These are phyloP conservation scores for Scorias spongiosa DNA, from an alignment of 2,329 filamentous ascomycete genomes.

Conservation along the genomic window DNA sequence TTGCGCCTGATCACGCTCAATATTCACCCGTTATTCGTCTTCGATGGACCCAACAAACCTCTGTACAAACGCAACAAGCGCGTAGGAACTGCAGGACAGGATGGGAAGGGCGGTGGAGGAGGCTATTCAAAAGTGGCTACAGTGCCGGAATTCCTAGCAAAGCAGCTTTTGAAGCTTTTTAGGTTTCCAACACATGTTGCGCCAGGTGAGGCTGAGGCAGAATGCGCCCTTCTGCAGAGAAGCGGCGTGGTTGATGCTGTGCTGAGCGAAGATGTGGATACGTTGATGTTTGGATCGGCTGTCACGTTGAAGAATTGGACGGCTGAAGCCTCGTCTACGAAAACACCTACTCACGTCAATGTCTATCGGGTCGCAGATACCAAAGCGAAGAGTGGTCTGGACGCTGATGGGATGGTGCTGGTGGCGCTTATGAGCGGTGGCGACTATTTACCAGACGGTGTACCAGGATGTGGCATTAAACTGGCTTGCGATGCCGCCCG, in stretches of 20 bases:
- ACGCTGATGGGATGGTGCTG: constrained; percentile 79
- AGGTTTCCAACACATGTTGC: constrained; percentile 74
- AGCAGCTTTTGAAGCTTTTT: constrained; percentile 70
- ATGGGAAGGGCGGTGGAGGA: background rate
- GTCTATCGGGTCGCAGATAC: constrained; percentile 55
- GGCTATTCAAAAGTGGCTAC: constrained; percentile 41
- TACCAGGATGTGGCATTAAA: constrained; percentile 76
- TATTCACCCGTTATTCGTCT: constrained; percentile 81
- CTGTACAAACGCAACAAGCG: constrained; percentile 77
- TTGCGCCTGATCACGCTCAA: constrained; percentile 59
- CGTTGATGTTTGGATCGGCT: constrained; percentile 88
- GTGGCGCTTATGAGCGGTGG: constrained; percentile 91
- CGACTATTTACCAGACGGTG: constrained; percentile 79
- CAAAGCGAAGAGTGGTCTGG: constrained; percentile 46
- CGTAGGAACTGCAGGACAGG: constrained; percentile 35
- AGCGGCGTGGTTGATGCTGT: constrained; percentile 82
- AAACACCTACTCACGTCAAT: constrained; percentile 69
- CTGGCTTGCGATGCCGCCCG: constrained; percentile 78
- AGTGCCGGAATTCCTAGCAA: constrained; percentile 60
- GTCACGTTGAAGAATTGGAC: constrained; percentile 71
- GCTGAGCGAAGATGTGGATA: constrained; percentile 90
- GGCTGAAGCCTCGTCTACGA: constrained; percentile 46
- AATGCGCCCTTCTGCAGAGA: constrained; percentile 75
- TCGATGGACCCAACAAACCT: constrained; percentile 75
- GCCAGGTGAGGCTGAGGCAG: constrained; percentile 88